Percentiles rank a stretch among this genome's conserved stretches.
Conservation (phyloP, 352 stramenopile genomes). For the Pythium oligandrum region DNA sequence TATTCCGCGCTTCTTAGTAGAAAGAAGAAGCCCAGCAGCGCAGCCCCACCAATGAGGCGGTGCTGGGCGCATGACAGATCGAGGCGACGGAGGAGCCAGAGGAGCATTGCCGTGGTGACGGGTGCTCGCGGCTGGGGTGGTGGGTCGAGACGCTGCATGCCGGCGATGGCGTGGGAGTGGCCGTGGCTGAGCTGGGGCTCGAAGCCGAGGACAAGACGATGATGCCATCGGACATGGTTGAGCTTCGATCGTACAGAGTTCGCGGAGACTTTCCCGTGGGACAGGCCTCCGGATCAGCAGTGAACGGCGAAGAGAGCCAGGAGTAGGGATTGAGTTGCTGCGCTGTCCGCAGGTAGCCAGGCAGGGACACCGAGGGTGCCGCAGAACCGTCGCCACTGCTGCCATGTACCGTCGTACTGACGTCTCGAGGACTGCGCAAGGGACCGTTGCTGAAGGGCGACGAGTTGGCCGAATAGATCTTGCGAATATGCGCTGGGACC, state of each 20-base stretch:
- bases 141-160: too few relatives aligned
- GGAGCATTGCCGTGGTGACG: too few relatives aligned
- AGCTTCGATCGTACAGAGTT: slow-evolving; percentile 10
- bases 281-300: neutral
- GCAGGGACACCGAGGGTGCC: neutral
- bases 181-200: slow-evolving; percentile 1
- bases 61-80: too few relatives aligned
- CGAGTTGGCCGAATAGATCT: slow-evolving; percentile 3
- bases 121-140: too few relatives aligned
- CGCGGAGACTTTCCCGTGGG: neutral
- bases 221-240: slow-evolving; percentile 16
- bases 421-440: slow-evolving; percentile 1
- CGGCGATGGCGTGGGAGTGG: too few relatives aligned
- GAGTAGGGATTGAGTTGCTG: slow-evolving; percentile 12
- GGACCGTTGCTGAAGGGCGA: slow-evolving; percentile 3
- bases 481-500: neutral
- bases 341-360: slow-evolving; percentile 10
- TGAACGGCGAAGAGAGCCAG: slow-evolving; percentile 14
- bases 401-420: slow-evolving; percentile 1
- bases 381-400: slow-evolving; percentile 2
- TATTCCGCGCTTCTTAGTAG: too few relatives aligned
- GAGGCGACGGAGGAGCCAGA: too few relatives aligned
- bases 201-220: slow-evolving; percentile 6
- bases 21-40: too few relatives aligned
- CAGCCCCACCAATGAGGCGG: too few relatives aligned